Percentiles rank a stretch among this genome's conserved stretches.
Evolutionary conservation across 2,329 filamentous ascomycete genomes (phyloP).

Genomic region (Fusarium sambucinum): DNA sequence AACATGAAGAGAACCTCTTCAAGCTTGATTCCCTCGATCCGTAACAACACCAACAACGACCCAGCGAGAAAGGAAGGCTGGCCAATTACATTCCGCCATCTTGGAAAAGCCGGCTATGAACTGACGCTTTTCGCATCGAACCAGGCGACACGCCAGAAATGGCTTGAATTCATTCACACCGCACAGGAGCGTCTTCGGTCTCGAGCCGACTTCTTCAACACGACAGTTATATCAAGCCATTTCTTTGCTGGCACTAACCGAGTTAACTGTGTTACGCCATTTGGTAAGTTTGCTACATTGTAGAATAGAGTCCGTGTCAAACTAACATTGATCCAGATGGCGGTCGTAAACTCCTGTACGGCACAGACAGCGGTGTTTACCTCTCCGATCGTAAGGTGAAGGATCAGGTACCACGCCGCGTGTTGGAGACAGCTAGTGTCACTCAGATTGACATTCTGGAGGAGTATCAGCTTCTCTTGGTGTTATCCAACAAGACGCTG

Average conservation of each 20-base stretch:
- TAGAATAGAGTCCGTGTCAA: slow-evolving; percentile 22
- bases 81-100: slow-evolving; percentile 95
- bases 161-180: slow-evolving; percentile 93
- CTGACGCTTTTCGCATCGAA: slow-evolving; percentile 89
- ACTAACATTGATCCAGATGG: slow-evolving; percentile 72
- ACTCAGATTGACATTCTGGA: slow-evolving; percentile 97
- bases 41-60: slow-evolving; percentile 59
- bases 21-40: slow-evolving; percentile 75
- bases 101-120: slow-evolving; percentile 96
- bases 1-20: slow-evolving; percentile 89
- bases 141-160: slow-evolving; percentile 89
- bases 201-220: slow-evolving; percentile 91
- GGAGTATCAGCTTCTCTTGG: slow-evolving; percentile 90
- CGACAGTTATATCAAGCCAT: slow-evolving; percentile 68
- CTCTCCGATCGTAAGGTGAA: slow-evolving; percentile 91
- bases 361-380: slow-evolving; percentile 94
- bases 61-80: slow-evolving; percentile 80
- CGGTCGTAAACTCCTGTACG: slow-evolving; percentile 92
- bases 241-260: slow-evolving; percentile 78
- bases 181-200: slow-evolving; percentile 90
- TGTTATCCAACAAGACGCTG: slow-evolving; percentile 92
- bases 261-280: slow-evolving; percentile 94
- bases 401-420: slow-evolving; percentile 82
- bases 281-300: slow-evolving; percentile 68
- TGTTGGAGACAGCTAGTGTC: slow-evolving; percentile 87